phyloP scores from a whole-genome alignment of 768 basidiomycete species.

The Pulveroboletus sp. region DNA sequence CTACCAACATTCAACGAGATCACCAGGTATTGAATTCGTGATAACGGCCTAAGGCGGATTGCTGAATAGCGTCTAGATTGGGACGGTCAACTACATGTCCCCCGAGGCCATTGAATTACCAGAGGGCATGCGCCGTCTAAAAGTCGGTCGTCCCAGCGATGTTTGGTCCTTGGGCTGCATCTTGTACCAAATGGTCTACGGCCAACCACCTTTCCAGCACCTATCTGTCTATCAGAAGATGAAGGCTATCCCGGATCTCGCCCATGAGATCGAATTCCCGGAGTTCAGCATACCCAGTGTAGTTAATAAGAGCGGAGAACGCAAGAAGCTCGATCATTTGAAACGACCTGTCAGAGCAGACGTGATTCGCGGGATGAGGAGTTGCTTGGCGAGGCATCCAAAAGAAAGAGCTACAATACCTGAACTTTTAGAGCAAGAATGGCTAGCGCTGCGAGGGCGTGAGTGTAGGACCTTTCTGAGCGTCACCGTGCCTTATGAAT shows the following conservation, averaged over 20 bases:
- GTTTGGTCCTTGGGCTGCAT: conserved; percentile 99
- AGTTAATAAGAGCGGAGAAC: conserved; percentile 31
- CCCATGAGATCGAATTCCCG: conserved; percentile 78
- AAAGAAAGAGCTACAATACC: conserved; percentile 87
- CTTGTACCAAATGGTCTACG: conserved; percentile 98
- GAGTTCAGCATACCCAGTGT: conserved; percentile 51
- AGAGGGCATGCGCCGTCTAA: conserved; percentile 82
- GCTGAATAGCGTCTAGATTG: conserved; percentile 52
- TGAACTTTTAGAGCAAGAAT: conserved; percentile 75
- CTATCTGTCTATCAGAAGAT: conserved; percentile 84
- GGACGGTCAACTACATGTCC: conserved; percentile 98
- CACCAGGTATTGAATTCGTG: conserved; percentile 59
- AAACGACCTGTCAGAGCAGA: conserved; percentile 64
- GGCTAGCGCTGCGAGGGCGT: conserved; percentile 56
- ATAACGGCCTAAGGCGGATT: neutral
- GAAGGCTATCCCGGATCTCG: conserved; percentile 83
- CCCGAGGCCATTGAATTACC: conserved; percentile 92
- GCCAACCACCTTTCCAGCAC: conserved; percentile 86
- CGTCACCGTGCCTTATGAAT: neutral
- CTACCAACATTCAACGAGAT: conserved; percentile 95
- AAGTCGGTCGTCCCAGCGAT: conserved; percentile 93
- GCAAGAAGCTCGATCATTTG: conserved; percentile 60
- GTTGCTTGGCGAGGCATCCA: conserved; percentile 72
- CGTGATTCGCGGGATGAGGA: conserved; percentile 79
- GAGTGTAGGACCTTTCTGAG: conserved; percentile 3